Percentiles rank a stretch among this genome's conserved stretches.
phyloP scores from a whole-genome alignment of 2,329 filamentous ascomycete genomes.

The Neonectria magnoliae region DNA sequence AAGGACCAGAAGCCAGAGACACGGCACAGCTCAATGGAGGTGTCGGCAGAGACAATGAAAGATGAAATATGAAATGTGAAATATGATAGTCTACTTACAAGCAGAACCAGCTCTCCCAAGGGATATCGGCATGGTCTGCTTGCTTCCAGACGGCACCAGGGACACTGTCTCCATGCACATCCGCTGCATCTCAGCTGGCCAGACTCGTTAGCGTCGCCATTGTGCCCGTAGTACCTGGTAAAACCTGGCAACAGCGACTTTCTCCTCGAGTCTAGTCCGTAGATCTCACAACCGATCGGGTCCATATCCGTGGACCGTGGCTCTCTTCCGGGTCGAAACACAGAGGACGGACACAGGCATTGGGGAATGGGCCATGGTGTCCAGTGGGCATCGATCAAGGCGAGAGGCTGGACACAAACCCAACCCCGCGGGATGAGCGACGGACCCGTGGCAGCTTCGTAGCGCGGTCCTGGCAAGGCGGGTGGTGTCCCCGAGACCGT shows the following conservation, averaged over 20 bases:
- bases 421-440: constrained; percentile 5
- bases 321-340: constrained; percentile 34
- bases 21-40: constrained; percentile 4
- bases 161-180: constrained; percentile 11
- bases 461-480: constrained; percentile 13
- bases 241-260: constrained; percentile 1
- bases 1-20: constrained; percentile 6
- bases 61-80: constrained; percentile 2
- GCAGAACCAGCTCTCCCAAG: constrained; percentile 12
- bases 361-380: constrained; percentile 30
- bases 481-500: constrained; percentile 29
- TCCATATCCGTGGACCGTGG: constrained; percentile 19
- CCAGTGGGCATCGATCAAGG: constrained; percentile 19
- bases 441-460: constrained; percentile 19
- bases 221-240: constrained; percentile 14
- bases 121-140: constrained; percentile 27
- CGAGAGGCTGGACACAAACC: constrained; percentile 25
- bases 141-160: constrained; percentile 18
- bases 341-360: constrained; percentile 17
- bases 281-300: constrained; percentile 30
- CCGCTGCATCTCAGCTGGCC: constrained; percentile 13
- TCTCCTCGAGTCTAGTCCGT: constrained; percentile 15
- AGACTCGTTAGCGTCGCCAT: constrained; percentile 29
- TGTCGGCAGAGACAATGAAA: constrained; percentile 9
- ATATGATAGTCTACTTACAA: constrained; percentile 8